phyloP scores from a whole-genome alignment of 148 eudicot species.

The Rhododendron molle region DNA sequence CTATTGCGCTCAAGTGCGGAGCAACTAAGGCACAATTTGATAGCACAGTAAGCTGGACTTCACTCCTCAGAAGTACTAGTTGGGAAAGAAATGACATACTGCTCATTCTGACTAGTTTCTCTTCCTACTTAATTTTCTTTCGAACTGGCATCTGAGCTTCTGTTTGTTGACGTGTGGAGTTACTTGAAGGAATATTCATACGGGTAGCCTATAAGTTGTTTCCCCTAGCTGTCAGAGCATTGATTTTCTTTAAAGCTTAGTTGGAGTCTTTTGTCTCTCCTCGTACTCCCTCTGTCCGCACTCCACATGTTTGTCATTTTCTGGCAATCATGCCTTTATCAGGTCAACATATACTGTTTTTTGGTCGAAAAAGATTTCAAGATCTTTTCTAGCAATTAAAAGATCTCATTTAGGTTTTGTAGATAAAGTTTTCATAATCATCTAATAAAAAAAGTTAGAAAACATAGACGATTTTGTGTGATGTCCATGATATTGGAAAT shows the following conservation, averaged over 20 bases:
- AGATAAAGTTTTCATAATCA: background rate
- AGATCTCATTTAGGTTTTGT: background rate
- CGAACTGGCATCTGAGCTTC: too few relatives aligned
- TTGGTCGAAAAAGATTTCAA: background rate
- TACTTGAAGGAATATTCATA: background rate
- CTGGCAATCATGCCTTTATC: background rate
- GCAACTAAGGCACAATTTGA: constrained; percentile 97
- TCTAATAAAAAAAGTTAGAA: background rate
- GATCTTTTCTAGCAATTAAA: background rate
- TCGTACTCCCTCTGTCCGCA: background rate
- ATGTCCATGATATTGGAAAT: background rate
- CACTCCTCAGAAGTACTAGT: background rate
- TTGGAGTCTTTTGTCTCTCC: background rate
- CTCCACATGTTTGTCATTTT: too few relatives aligned
- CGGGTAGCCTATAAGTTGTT: background rate
- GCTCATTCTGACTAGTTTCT: background rate
- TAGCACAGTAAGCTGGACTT: constrained; percentile 60
- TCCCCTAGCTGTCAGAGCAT: background rate
- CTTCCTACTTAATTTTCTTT: background rate
- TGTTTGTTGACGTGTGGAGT: background rate
- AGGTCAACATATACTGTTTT: too few relatives aligned
- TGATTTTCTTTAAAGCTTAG: background rate
- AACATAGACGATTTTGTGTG: background rate
- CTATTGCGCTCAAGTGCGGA: constrained; percentile 93
- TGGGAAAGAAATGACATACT: background rate